Percentiles rank a stretch among this genome's conserved stretches.
Conservation (phyloP, 2,329 filamentous ascomycete genomes). For the Cryphonectria parasitica region DNA sequence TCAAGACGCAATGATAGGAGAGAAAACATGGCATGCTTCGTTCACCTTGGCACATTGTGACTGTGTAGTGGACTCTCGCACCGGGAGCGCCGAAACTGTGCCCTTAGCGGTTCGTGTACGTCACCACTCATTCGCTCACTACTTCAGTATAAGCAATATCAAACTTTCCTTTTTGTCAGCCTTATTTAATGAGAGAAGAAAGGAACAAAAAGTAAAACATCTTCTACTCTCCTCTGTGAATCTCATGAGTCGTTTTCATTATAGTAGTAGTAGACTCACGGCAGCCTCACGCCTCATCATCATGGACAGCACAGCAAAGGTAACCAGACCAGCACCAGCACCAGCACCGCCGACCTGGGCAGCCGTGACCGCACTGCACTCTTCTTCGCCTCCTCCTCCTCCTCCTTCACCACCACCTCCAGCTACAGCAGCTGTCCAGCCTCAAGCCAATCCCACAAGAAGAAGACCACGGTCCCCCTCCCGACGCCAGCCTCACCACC, state of each 20-base stretch:
- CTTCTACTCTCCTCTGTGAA: neutral
- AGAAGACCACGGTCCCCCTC: neutral
- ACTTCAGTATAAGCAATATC: neutral
- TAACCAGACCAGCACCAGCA: neutral
- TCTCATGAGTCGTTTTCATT: neutral
- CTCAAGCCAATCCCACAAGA: neutral
- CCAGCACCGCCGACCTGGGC: neutral
- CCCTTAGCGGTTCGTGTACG: neutral
- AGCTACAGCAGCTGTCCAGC: neutral
- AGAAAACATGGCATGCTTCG: neutral
- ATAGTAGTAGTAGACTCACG: neutral
- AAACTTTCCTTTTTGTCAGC: neutral
- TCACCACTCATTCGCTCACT: neutral
- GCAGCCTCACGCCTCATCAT: neutral
- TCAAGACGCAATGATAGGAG: neutral
- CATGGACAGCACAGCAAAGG: neutral
- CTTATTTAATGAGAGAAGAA: neutral
- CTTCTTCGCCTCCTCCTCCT: neutral
- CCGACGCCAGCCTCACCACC: constrained; percentile 4
- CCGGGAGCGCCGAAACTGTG: neutral
- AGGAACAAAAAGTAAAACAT: neutral
- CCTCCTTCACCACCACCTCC: no score
- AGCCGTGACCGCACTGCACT: neutral
- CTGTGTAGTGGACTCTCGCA: neutral
- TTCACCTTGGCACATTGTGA: neutral